Conservation (phyloP, 345 rosid genomes). For the Eucalyptus sp. region DNA sequence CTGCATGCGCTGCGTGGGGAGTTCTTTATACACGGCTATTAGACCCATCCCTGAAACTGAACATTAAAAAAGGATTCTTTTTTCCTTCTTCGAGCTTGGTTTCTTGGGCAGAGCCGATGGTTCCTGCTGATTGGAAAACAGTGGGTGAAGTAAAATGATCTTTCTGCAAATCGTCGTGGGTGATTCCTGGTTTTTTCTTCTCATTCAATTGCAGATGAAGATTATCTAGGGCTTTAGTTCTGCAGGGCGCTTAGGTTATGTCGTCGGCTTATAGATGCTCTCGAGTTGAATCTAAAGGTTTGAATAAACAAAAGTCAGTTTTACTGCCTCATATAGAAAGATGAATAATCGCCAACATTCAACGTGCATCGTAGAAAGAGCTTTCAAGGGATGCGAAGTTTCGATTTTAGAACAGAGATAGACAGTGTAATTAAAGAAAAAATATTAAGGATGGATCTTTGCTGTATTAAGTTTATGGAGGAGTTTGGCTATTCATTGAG, state of each 20-base stretch:
- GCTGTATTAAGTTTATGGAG: no score
- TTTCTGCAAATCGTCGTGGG: background rate
- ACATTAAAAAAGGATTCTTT: background rate
- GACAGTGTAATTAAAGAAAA: no score
- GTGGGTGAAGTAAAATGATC: background rate
- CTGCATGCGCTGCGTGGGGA: background rate
- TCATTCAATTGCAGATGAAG: background rate
- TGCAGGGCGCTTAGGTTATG: background rate
- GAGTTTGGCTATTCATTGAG: no score
- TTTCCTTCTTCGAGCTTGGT: background rate
- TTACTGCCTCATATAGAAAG: background rate
- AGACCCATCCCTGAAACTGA: background rate
- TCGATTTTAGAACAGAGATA: no score
- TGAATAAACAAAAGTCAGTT: background rate
- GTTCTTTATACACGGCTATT: background rate
- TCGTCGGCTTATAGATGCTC: background rate
- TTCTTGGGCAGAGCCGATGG: background rate
- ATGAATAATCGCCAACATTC: background rate
- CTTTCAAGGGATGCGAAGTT: background rate
- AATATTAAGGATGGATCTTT: no score
- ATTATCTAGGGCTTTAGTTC: background rate
- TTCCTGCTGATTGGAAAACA: background rate
- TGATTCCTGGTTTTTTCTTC: background rate
- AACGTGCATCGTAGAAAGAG: background rate
- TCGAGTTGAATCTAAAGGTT: background rate